Evolutionary conservation across 2,329 filamentous ascomycete genomes (phyloP).

Genomic region (Microsporum canis): DNA sequence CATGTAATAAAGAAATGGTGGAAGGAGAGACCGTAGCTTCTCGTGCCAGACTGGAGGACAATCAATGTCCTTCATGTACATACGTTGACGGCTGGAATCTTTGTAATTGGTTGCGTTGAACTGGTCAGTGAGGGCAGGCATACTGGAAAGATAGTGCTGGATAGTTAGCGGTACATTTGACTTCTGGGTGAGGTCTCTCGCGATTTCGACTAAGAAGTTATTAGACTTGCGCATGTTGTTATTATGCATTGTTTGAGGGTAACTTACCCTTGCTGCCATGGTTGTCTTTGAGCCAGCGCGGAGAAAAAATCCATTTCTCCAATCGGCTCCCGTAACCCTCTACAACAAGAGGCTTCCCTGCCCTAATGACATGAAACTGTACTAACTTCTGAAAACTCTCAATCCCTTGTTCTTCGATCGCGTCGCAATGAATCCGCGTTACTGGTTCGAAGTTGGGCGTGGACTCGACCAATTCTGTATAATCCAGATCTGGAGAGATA

Average conservation of each 20-base stretch:
- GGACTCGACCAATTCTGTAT: conserved; percentile 61
- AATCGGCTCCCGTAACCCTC: conserved; percentile 73
- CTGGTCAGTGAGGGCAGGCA: conserved; percentile 73
- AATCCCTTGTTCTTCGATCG: conserved; percentile 64
- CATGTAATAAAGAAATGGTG: conserved; percentile 74
- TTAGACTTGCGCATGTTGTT: neutral
- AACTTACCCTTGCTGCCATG: conserved; percentile 62
- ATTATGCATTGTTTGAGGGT: conserved; percentile 11
- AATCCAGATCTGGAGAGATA: conserved; percentile 72
- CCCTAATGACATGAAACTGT: conserved; percentile 66
- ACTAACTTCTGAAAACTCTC: conserved; percentile 79
- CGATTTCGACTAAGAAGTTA: conserved; percentile 56
- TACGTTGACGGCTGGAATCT: conserved; percentile 67
- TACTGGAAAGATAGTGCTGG: conserved; percentile 79
- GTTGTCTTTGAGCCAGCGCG: conserved; percentile 66
- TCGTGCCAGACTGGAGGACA: conserved; percentile 80
- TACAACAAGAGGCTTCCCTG: conserved; percentile 79
- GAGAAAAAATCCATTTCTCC: conserved; percentile 66
- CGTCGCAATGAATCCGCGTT: conserved; percentile 63
- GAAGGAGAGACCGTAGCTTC: conserved; percentile 64
- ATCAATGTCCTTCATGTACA: conserved; percentile 96
- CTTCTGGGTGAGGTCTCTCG: conserved; percentile 65
- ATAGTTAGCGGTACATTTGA: conserved; percentile 72
- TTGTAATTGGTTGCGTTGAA: conserved; percentile 65
- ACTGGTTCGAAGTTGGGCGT: conserved; percentile 82